Evolutionary conservation across 2,329 filamentous ascomycete genomes (phyloP).

Genomic region (Fusarium subtropicale): DNA sequence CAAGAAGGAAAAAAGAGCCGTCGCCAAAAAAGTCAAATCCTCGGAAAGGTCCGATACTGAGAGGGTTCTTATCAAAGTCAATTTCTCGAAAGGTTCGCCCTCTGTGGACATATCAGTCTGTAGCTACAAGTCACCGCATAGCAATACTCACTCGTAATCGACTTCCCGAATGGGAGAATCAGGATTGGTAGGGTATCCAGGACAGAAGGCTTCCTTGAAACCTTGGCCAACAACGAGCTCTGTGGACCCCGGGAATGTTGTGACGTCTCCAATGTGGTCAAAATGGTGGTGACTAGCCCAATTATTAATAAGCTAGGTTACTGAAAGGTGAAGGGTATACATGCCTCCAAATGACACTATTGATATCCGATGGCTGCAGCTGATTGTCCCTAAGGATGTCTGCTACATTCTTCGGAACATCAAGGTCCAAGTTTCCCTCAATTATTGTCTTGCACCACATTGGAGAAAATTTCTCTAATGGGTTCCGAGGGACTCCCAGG

Average conservation of each 20-base stretch:
- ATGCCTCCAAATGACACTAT: conserved; percentile 36
- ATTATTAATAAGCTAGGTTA: not conserved
- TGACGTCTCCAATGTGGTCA: conserved; percentile 31
- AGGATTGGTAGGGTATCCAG: conserved; percentile 17
- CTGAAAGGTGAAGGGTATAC: accelerated
- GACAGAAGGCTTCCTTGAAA: conserved; percentile 24
- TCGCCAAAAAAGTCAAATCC: conserved; percentile 31
- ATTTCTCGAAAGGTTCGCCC: conserved; percentile 22
- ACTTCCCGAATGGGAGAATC: conserved; percentile 15
- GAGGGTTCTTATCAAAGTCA: not conserved
- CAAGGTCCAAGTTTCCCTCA: not conserved
- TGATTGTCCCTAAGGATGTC: conserved; percentile 14
- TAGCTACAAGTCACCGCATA: accelerated
- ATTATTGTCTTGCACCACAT: conserved; percentile 3
- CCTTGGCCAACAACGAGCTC: conserved; percentile 31
- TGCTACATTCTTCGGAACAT: conserved; percentile 22
- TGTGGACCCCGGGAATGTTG: conserved; percentile 27
- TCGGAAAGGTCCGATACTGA: conserved; percentile 16
- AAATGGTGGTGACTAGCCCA: conserved; percentile 20
- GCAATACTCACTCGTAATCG: conserved; percentile 10
- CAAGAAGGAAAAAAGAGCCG: conserved; percentile 33
- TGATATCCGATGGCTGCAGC: not conserved
- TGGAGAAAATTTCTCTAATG: conserved; percentile 10
- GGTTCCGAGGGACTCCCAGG: conserved; percentile 18
- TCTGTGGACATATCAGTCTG: not conserved